These are phyloP conservation scores for Naganishia randhawae DNA, from an alignment of 768 basidiomycete species.

Conservation along the genomic window DNA sequence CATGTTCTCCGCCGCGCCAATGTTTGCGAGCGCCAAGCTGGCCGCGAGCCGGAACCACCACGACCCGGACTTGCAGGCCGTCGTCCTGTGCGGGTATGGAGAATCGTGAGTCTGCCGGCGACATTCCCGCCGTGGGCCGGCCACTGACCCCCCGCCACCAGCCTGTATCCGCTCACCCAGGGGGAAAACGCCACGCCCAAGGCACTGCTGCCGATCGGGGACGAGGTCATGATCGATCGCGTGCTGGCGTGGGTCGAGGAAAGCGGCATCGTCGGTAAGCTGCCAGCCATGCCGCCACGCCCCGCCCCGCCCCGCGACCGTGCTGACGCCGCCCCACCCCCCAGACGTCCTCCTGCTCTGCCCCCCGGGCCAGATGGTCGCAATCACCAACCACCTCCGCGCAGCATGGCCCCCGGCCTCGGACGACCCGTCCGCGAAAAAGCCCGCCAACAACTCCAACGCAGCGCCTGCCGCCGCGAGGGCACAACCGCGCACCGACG, in stretches of 20 bases:
- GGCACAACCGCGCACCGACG: no score
- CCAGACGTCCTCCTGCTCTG: conserved; percentile 83
- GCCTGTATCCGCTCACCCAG: conserved; percentile 55
- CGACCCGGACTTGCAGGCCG: conserved; percentile 70
- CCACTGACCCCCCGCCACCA: no score
- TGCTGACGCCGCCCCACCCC: conserved; percentile 11
- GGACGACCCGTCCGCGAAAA: neutral
- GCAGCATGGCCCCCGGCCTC: conserved; percentile 62
- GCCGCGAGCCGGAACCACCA: conserved; percentile 18
- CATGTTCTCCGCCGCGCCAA: neutral
- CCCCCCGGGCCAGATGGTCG: conserved; percentile 64
- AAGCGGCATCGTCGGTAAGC: conserved; percentile 73
- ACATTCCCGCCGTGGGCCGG: no score
- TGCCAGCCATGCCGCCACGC: neutral
- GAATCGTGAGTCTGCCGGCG: conserved; percentile 61
- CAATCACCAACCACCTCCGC: conserved; percentile 59
- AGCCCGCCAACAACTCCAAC: neutral
- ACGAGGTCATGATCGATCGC: conserved; percentile 81
- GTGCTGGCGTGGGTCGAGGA: conserved; percentile 80
- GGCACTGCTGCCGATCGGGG: conserved; percentile 79
- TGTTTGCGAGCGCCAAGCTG: neutral
- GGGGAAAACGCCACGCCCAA: conserved; percentile 67
- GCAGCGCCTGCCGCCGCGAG: conserved; percentile 44
- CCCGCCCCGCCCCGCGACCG: neutral
- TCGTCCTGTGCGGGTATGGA: conserved; percentile 88